phyloP scores from a whole-genome alignment of 1,284 basidiomycete genomes.

The Calocybe gambosa region DNA sequence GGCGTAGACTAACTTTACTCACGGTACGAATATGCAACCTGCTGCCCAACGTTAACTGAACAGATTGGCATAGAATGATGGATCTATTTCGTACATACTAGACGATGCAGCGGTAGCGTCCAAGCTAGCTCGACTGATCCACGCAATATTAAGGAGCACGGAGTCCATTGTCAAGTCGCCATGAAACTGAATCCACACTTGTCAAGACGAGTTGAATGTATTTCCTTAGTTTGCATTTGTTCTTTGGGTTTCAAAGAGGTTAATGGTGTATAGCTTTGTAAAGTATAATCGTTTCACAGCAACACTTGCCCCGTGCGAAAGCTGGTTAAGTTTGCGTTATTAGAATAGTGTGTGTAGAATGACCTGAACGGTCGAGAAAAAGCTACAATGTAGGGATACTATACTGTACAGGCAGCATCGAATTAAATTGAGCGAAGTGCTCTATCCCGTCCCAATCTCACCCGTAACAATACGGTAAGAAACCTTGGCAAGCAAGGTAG shows the following conservation, averaged over 20 bases:
- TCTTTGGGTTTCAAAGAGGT: no score
- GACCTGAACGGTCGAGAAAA: no score
- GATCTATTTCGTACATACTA: conserved; percentile 7
- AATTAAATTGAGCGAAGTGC: background rate
- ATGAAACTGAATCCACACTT: no score
- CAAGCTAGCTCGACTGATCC: conserved; percentile 8
- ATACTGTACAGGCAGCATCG: background rate
- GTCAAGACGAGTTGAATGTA: no score
- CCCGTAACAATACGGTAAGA: background rate
- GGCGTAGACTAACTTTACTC: conserved; percentile 7
- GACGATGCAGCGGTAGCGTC: conserved; percentile 7
- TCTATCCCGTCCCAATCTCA: no score
- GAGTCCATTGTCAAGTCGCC: background rate
- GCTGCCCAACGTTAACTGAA: background rate
- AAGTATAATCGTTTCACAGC: no score
- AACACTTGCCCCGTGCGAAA: no score
- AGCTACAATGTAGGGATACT: no score
- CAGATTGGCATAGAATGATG: conserved; percentile 6
- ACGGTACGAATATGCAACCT: conserved; percentile 5
- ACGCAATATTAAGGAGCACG: background rate
- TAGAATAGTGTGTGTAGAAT: no score
- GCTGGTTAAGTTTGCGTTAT: no score
- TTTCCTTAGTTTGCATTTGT: no score
- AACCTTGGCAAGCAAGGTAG: background rate
- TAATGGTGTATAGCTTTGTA: no score